Evolutionary conservation across 192 early-diverging fungal species (phyloP).

Genomic region (Backusella psychrophila): DNA sequence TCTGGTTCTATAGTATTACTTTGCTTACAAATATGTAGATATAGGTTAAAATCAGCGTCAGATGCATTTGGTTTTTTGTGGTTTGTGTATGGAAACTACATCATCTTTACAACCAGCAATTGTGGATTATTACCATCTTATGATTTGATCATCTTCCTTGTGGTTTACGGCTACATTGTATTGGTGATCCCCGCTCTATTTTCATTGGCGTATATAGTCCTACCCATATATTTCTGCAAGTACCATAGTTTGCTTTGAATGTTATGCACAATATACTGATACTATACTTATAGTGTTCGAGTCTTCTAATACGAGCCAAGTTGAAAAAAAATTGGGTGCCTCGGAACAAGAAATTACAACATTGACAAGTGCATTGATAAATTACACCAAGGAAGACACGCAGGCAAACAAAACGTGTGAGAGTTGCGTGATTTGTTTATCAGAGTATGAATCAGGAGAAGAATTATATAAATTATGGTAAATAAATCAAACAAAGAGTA

Average conservation of each 20-base stretch:
- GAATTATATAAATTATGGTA: conserved; percentile 66
- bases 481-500: neutral
- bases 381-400: conserved; percentile 42
- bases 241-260: neutral
- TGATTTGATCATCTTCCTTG: conserved; percentile 61
- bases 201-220: neutral
- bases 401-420: neutral
- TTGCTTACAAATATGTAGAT: neutral
- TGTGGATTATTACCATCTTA: conserved; percentile 46
- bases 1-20: neutral
- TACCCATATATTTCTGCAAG: neutral
- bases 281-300: neutral
- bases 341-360: conserved; percentile 48
- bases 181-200: conserved; percentile 51
- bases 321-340: conserved; percentile 56
- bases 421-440: conserved; percentile 73
- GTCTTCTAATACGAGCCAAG: conserved; percentile 35
- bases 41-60: conserved; percentile 48
- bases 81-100: conserved; percentile 72
- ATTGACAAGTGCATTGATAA: conserved; percentile 61
- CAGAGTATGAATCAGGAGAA: conserved; percentile 74
- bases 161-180: conserved; percentile 65
- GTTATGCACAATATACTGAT: conserved; percentile 31
- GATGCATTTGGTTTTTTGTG: conserved; percentile 56
- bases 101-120: conserved; percentile 52